These are phyloP conservation scores for Tulasnella sp. DNA, from an alignment of 768 basidiomycete genomes.

Conservation along the genomic window DNA sequence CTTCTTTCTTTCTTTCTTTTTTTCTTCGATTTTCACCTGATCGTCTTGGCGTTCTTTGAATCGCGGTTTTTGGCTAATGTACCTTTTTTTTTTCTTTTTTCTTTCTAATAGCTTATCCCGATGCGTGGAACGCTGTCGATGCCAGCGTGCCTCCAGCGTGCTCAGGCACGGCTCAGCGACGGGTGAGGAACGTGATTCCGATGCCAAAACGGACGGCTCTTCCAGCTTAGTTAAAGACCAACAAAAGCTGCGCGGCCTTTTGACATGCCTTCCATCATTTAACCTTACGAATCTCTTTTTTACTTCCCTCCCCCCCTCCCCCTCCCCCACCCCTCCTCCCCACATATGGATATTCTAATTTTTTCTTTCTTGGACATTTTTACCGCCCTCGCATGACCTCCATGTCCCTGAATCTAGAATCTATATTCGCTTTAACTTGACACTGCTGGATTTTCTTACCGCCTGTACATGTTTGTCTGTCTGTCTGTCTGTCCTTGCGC, in stretches of 20 bases:
- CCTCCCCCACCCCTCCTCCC: no score
- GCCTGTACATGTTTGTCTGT: no score
- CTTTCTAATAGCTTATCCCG: slow-evolving; percentile 41
- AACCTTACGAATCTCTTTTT: background rate
- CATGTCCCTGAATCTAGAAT: no score
- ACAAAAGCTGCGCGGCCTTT: background rate
- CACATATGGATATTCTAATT: no score
- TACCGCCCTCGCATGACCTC: no score
- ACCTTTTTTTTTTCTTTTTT: background rate
- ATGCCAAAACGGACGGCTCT: background rate
- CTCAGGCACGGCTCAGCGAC: background rate
- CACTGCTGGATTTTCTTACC: no score
- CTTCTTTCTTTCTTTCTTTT: background rate
- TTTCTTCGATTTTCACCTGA: no score
- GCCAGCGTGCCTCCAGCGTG: slow-evolving; percentile 45
- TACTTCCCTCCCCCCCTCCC: background rate
- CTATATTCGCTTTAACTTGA: no score
- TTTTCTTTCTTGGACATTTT: no score
- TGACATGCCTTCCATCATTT: background rate
- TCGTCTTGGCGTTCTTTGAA: no score
- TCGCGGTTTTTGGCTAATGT: no score
- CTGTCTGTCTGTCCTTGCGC: no score
- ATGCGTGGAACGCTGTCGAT: slow-evolving; percentile 62
- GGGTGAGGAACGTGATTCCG: background rate
- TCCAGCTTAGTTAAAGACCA: background rate